These are phyloP conservation scores for Ramularia endophylla DNA, from an alignment of 2,329 filamentous ascomycete species.

Conservation along the genomic window DNA sequence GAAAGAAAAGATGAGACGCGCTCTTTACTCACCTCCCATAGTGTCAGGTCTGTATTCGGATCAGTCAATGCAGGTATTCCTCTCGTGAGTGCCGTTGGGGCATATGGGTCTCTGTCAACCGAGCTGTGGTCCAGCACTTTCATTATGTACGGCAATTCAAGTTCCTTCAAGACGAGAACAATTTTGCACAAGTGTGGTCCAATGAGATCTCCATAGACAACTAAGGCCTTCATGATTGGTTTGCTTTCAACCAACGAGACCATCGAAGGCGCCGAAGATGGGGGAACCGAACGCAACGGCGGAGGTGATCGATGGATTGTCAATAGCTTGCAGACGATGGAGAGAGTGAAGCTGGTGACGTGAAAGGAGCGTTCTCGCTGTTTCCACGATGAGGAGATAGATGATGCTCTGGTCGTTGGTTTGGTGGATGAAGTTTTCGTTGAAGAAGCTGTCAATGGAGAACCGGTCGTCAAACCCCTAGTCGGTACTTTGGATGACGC, in stretches of 20 bases:
- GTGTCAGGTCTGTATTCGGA: conserved; percentile 38
- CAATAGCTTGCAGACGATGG: conserved; percentile 5
- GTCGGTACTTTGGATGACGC: too few species aligned
- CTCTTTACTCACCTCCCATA: conserved; percentile 40
- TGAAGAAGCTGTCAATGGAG: background rate
- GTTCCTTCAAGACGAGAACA: conserved; percentile 8
- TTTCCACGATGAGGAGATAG: background rate
- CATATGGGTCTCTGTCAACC: conserved; percentile 30
- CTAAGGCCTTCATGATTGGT: background rate
- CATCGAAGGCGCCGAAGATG: background rate
- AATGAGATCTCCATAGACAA: conserved; percentile 5
- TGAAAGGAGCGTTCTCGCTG: conserved; percentile 4
- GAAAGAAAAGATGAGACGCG: too few species aligned
- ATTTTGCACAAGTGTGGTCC: conserved; percentile 16
- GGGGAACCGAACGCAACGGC: conserved; percentile 1
- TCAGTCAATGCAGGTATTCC: conserved; percentile 40
- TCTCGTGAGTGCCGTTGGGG: conserved; percentile 40
- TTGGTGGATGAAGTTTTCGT: conserved; percentile 3
- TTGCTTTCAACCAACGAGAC: background rate
- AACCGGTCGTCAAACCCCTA: too few species aligned
- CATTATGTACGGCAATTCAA: conserved; percentile 4
- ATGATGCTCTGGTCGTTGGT: conserved; percentile 4
- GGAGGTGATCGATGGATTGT: conserved; percentile 2
- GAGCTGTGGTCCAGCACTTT: conserved; percentile 4
- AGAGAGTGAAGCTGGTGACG: conserved; percentile 5